Conservation (phyloP, 179 eudicot species). For the Silene coronaria region DNA sequence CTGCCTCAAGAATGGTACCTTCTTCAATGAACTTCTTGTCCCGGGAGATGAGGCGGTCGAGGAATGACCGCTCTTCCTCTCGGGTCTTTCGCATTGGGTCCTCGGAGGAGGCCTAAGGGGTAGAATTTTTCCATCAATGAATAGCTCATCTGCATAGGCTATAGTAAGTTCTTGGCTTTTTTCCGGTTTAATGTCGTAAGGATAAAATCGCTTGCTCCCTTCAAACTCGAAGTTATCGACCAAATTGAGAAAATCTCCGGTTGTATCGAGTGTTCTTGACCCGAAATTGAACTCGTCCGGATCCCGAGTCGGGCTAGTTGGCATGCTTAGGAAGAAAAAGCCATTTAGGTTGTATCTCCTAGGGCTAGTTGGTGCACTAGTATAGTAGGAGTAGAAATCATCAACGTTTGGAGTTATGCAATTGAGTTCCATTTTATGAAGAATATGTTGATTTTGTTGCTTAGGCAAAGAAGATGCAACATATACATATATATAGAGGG, state of each 20-base stretch:
- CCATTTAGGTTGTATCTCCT: slow-evolving; percentile 21
- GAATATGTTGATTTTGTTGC: background rate
- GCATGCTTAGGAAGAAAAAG: slow-evolving; percentile 42
- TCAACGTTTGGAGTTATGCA: slow-evolving; percentile 20
- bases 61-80: background rate
- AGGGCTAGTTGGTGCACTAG: slow-evolving; percentile 53
- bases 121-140: slow-evolving; percentile 47
- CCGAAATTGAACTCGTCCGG: slow-evolving; percentile 22
- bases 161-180: slow-evolving; percentile 29
- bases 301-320: slow-evolving; percentile 40
- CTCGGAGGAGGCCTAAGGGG: slow-evolving; percentile 66
- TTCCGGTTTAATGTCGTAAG: slow-evolving; percentile 7
- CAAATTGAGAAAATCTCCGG: background rate
- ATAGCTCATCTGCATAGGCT: slow-evolving; percentile 68
- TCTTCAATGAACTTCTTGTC: slow-evolving; percentile 28
- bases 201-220: slow-evolving; percentile 34
- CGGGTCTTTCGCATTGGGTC: slow-evolving; percentile 19
- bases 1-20: slow-evolving; percentile 33
- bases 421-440: slow-evolving; percentile 16
- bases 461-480: background rate
- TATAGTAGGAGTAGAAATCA: slow-evolving; percentile 27
- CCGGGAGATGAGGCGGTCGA: slow-evolving; percentile 48
- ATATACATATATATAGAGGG: background rate
- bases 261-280: slow-evolving; percentile 14
- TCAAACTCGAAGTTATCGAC: slow-evolving; percentile 51